phyloP scores from a whole-genome alignment of 768 basidiomycete species.

The Amanita pallidorosea region DNA sequence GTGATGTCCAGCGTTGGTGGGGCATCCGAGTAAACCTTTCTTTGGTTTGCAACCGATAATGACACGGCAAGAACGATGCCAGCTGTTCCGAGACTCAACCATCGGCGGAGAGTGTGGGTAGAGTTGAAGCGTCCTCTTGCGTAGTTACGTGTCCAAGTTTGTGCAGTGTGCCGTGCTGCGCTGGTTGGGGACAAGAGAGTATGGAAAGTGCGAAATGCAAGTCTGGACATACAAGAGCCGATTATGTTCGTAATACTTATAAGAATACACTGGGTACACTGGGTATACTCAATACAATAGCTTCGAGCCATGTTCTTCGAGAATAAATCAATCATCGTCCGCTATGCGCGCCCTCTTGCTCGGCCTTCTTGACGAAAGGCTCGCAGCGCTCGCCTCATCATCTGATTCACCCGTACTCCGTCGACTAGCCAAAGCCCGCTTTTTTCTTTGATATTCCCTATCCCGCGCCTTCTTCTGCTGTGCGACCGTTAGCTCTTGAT shows the following conservation, averaged over 20 bases:
- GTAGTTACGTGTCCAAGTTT: background rate
- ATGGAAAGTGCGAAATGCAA: background rate
- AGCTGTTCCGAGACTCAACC: background rate
- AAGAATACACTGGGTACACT: background rate
- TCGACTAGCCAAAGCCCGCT: slow-evolving; percentile 53
- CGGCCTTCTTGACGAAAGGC: slow-evolving; percentile 44
- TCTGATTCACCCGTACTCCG: slow-evolving; percentile 68
- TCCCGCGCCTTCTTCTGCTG: slow-evolving; percentile 73
- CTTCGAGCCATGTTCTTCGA: background rate
- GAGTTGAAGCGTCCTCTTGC: background rate
- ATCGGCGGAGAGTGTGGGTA: background rate
- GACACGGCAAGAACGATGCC: background rate
- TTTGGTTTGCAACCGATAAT: background rate
- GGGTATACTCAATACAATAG: background rate
- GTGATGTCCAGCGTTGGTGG: background rate
- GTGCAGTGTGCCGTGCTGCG: background rate
- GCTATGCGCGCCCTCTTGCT: slow-evolving; percentile 57
- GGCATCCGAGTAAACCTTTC: slow-evolving; percentile 3
- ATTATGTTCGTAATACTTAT: background rate
- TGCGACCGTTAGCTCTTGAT: slow-evolving; percentile 57
- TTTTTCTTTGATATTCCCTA: slow-evolving; percentile 71
- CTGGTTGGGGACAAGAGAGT: background rate
- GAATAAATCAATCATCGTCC: slow-evolving; percentile 45
- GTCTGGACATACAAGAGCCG: background rate
- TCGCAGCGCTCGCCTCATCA: slow-evolving; percentile 47